phyloP scores from a whole-genome alignment of 2,329 filamentous ascomycete genomes.

The Fusarium napiforme region DNA sequence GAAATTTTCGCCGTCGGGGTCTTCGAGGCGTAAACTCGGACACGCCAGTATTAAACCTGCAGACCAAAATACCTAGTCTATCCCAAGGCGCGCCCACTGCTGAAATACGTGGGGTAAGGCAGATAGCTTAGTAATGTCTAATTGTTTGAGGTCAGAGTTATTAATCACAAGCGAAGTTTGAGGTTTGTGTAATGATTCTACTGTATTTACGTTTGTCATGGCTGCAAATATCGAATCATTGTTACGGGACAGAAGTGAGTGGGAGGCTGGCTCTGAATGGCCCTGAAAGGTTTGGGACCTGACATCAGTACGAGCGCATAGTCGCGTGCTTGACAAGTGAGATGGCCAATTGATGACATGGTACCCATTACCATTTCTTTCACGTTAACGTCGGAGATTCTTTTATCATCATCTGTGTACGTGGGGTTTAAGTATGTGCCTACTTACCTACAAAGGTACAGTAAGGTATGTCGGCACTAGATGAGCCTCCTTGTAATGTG shows the following conservation, averaged over 20 bases:
- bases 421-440: background rate
- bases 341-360: background rate
- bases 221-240: background rate
- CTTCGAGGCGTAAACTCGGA: slow-evolving; percentile 41
- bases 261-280: background rate
- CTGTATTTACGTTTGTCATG: slow-evolving; percentile 5
- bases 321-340: slow-evolving; percentile 24
- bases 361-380: slow-evolving; percentile 7
- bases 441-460: background rate
- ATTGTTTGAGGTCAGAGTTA: background rate
- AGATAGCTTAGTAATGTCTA: slow-evolving; percentile 30
- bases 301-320: slow-evolving; percentile 21
- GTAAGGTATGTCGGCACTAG: background rate
- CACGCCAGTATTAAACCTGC: slow-evolving; percentile 28
- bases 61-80: slow-evolving; percentile 36
- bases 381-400: background rate
- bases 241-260: background rate
- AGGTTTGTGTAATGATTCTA: background rate
- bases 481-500: background rate
- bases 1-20: slow-evolving; percentile 40
- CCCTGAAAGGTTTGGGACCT: background rate
- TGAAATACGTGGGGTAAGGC: slow-evolving; percentile 27
- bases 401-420: background rate
- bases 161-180: slow-evolving; percentile 6
- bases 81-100: slow-evolving; percentile 24